Percentiles rank a stretch among this genome's conserved stretches.
Evolutionary conservation across 1,284 basidiomycete species (phyloP).

Genomic region (Moesziomyces globuligerus): DNA sequence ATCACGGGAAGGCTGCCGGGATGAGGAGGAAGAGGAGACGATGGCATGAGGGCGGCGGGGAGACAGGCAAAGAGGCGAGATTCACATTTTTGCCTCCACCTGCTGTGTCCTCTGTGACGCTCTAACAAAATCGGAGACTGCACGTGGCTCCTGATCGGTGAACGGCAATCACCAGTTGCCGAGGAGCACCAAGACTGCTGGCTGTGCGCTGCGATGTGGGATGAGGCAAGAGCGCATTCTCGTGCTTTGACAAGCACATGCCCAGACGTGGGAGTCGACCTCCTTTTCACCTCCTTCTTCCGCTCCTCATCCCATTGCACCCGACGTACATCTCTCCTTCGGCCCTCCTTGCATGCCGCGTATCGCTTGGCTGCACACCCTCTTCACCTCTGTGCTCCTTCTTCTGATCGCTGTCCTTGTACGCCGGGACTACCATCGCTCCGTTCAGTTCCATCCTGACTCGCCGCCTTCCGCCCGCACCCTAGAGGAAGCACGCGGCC

Average conservation of each 20-base stretch:
- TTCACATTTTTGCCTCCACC: no score
- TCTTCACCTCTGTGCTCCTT: constrained; percentile 28
- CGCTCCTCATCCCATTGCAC: no score
- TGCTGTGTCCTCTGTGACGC: no score
- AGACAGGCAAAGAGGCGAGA: constrained; percentile 2
- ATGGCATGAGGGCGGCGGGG: background rate
- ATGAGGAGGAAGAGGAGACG: no score
- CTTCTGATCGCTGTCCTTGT: constrained; percentile 28
- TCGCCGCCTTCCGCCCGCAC: no score
- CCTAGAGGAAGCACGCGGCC: background rate
- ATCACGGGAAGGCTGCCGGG: background rate
- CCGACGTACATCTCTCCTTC: background rate
- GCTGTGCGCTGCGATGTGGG: no score
- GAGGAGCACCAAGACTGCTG: no score
- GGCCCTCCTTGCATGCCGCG: constrained; percentile 13
- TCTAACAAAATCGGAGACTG: no score
- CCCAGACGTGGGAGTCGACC: background rate
- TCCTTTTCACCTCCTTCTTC: background rate
- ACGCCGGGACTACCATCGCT: constrained; percentile 14
- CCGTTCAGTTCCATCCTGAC: background rate
- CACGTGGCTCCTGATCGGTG: background rate
- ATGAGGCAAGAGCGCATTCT: constrained; percentile 1
- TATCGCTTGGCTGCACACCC: constrained; percentile 17
- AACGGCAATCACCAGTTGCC: no score
- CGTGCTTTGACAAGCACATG: background rate